A percentile compares a stretch with the other conserved stretches of the same genome.
phyloP scores from a whole-genome alignment of 306 rosid species.

The Pterocarpus santalinus region DNA sequence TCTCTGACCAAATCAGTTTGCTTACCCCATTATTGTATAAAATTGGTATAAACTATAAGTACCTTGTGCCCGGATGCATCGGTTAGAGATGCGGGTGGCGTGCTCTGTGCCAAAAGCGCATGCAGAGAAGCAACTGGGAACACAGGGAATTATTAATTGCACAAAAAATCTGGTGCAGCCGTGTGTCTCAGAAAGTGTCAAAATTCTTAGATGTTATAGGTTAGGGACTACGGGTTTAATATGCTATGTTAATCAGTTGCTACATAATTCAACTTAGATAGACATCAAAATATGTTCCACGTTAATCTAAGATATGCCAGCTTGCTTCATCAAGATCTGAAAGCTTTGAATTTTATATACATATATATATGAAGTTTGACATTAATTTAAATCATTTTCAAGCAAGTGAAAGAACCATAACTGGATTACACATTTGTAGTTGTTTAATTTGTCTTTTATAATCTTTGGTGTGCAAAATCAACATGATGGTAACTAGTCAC shows the following conservation, averaged over 20 bases:
- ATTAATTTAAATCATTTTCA: too few relatives aligned
- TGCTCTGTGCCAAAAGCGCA: conserved; percentile 65
- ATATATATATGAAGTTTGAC: too few relatives aligned
- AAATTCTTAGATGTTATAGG: conserved; percentile 35
- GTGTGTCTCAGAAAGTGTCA: conserved; percentile 40
- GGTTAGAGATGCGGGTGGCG: conserved; percentile 58
- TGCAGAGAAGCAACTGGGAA: conserved; percentile 44
- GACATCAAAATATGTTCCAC: conserved; percentile 30
- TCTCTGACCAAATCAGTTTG: conserved; percentile 39
- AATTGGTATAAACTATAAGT: conserved; percentile 31
- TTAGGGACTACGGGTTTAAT: conserved; percentile 26
- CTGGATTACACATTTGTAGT: too few relatives aligned
- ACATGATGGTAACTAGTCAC: too few relatives aligned
- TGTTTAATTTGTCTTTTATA: too few relatives aligned
- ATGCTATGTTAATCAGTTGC: neutral
- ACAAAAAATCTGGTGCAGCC: conserved; percentile 25
- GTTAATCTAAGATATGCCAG: neutral
- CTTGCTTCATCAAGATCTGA: neutral
- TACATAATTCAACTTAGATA: conserved; percentile 4
- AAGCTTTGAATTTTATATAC: neutral
- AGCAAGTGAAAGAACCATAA: too few relatives aligned
- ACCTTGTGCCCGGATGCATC: conserved; percentile 52
- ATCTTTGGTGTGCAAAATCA: too few relatives aligned
- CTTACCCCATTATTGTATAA: conserved; percentile 27
- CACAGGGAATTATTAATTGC: conserved; percentile 32